A percentile compares a stretch with the other conserved stretches of the same genome.
phyloP scores from a whole-genome alignment of 768 basidiomycete species.

The Suillus weaverae region DNA sequence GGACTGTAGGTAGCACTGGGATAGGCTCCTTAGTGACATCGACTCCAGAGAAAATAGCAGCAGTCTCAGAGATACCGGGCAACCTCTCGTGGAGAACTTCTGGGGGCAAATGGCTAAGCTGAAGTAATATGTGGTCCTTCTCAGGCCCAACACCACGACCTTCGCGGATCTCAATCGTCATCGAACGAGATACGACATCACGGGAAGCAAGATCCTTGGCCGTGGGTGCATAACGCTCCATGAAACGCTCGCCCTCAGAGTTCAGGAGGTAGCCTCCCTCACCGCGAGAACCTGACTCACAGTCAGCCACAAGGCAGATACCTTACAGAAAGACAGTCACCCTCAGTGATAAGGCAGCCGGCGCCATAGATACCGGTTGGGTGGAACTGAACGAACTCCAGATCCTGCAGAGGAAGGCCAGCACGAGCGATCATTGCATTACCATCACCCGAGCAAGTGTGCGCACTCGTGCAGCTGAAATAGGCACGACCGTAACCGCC shows the following conservation, averaged over 20 bases:
- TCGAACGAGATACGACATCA: slow-evolving; percentile 98
- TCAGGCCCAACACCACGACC: slow-evolving; percentile 98
- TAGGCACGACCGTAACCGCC: slow-evolving; percentile 98
- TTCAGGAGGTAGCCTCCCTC: slow-evolving; percentile 99
- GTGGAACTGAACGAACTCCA: slow-evolving; percentile 99
- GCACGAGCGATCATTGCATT: slow-evolving; percentile 98
- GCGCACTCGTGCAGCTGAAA: slow-evolving; percentile 98
- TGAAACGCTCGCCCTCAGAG: slow-evolving; percentile 98
- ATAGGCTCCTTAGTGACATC: slow-evolving; percentile 99
- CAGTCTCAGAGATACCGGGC: slow-evolving; percentile 99
- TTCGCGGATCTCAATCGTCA: slow-evolving; percentile 98
- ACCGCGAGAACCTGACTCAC: slow-evolving; percentile 82
- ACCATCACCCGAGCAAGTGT: slow-evolving; percentile 98
- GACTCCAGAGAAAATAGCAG: slow-evolving; percentile 97
- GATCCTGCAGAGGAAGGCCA: slow-evolving; percentile 93
- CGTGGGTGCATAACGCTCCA: slow-evolving; percentile 99
- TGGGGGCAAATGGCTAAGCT: slow-evolving; percentile 95
- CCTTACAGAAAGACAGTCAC: slow-evolving; percentile 37
- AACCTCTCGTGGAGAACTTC: slow-evolving; percentile 95
- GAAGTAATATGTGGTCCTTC: slow-evolving; percentile 95
- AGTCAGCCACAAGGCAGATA: slow-evolving; percentile 2
- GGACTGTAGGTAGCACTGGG: slow-evolving; percentile 96
- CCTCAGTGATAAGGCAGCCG: slow-evolving; percentile 98
- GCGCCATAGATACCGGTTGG: slow-evolving; percentile 99
- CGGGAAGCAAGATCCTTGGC: slow-evolving; percentile 99